Evolutionary conservation across 2,329 filamentous ascomycete genomes (phyloP).

Genomic region (Teratosphaeriaceae sp.): DNA sequence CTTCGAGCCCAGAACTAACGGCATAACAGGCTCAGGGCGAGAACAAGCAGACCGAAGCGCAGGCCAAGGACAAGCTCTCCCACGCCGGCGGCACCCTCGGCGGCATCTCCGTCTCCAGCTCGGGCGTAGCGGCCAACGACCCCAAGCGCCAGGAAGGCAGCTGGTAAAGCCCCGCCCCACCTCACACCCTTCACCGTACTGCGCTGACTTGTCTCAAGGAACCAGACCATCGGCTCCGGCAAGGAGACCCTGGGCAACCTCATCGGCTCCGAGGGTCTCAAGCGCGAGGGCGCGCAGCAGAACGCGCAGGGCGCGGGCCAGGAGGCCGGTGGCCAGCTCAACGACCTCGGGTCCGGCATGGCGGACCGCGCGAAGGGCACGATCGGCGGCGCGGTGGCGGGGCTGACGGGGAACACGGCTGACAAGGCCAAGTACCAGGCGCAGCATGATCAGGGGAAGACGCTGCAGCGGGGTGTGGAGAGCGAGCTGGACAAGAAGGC

Average conservation of each 20-base stretch:
- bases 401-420: slow-evolving; percentile 61
- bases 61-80: slow-evolving; percentile 64
- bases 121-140: slow-evolving; percentile 67
- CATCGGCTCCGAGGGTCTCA: slow-evolving; percentile 67
- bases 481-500: slow-evolving; percentile 67
- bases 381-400: slow-evolving; percentile 64
- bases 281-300: slow-evolving; percentile 67
- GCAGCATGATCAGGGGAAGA: slow-evolving; percentile 77
- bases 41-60: slow-evolving; percentile 57
- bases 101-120: slow-evolving; percentile 60
- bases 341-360: slow-evolving; percentile 62
- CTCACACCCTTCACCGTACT: neutral
- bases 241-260: slow-evolving; percentile 77
- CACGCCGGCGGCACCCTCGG: slow-evolving; percentile 70
- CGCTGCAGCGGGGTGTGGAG: slow-evolving; percentile 75
- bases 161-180: slow-evolving; percentile 36
- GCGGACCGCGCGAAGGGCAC: slow-evolving; percentile 42
- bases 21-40: slow-evolving; percentile 52
- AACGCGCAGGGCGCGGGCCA: slow-evolving; percentile 73
- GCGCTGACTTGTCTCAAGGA: too few relatives aligned
- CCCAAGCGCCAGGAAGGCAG: slow-evolving; percentile 63
- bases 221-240: slow-evolving; percentile 80
- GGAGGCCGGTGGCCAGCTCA: slow-evolving; percentile 76
- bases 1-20: too few relatives aligned
- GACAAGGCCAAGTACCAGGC: slow-evolving; percentile 59